Evolutionary conservation across 495 filamentous ascomycete genomes (phyloP), one percentile per base, ranked within the genome.

Genomic region (Podospora australis): DNA sequence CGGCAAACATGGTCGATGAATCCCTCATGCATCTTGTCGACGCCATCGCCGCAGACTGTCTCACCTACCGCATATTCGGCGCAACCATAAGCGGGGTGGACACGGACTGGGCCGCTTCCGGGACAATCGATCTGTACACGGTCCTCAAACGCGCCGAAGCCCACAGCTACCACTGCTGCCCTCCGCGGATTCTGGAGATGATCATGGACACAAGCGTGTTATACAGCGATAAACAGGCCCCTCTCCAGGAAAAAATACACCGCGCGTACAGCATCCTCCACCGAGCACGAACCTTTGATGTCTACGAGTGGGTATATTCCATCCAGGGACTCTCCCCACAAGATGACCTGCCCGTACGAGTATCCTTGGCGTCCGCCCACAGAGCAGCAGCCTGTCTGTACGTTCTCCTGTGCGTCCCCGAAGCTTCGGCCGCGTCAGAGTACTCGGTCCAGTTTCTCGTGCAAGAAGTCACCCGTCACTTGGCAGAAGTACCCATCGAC

Each of bases 91-190:
- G 44, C 39, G 38, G 50, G n/a, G 30, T 53, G n/a, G 30, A 49
- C 30, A 20, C 48, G 5, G 39, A 29, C 5, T 48, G 20, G 39
- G 39, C 47, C 16, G 49, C 50, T 1, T 46, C 52, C 48, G 39
- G 67, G 23, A 39, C 60, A 6, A 21, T 53, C 17, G 56, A 66
- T 21, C 49, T 74, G 1, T 53, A 63, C 1, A 40, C 56, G 7
- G 57, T 72, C 7, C 59, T 75, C 3, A 45, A 61, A 17, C 57
- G 70, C 0, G 65, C 64, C n/a, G 69, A 75, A 50, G 63, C 67
- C 5, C 63, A 68, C 38, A 71, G 67, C 48, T 75, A 75, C 35
- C 70, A 71, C 35, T 71, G 70, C 49, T 72, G 68, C 22, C 71
- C 71, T 1, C 63, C 68, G 4, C 48, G 47, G 4, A 59, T 75